A percentile compares a stretch with the other conserved stretches of the same genome.
These are phyloP conservation scores for Diplodia scrobiculata DNA, from an alignment of 2,329 filamentous ascomycete species.

Conservation along the genomic window DNA sequence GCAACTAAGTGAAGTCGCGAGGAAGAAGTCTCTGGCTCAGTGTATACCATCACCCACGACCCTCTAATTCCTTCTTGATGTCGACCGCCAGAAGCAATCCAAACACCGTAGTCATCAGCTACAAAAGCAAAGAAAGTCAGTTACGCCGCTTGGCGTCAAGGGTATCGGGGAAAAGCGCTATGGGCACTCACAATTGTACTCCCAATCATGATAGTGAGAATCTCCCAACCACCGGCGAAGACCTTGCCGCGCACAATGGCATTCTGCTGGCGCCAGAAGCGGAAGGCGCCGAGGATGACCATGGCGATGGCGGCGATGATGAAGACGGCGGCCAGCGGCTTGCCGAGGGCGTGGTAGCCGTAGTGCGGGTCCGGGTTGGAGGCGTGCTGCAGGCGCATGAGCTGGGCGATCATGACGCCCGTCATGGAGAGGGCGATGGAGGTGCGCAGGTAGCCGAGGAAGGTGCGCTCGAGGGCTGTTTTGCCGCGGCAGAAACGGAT, in stretches of 20 bases:
- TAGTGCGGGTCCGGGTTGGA: slow-evolving; percentile 51
- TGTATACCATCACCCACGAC: not conserved
- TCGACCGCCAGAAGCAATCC: slow-evolving; percentile 1
- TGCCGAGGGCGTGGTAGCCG: slow-evolving; percentile 63
- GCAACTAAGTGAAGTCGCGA: too few relatives aligned
- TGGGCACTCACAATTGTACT: slow-evolving; percentile 52
- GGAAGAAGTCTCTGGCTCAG: not conserved
- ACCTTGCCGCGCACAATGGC: slow-evolving; percentile 61
- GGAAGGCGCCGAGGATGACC: slow-evolving; percentile 57
- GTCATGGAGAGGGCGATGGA: slow-evolving; percentile 68
- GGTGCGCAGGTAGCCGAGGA: slow-evolving; percentile 71
- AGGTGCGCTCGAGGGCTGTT: slow-evolving; percentile 72
- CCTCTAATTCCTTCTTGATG: slow-evolving; percentile 16
- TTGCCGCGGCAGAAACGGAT: too few relatives aligned
- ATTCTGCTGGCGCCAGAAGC: slow-evolving; percentile 64
- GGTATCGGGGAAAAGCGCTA: not conserved
- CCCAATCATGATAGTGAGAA: slow-evolving; percentile 53
- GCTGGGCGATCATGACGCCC: slow-evolving; percentile 66
- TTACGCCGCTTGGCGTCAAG: not conserved
- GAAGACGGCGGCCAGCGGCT: slow-evolving; percentile 58
- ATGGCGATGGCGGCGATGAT: slow-evolving; percentile 55
- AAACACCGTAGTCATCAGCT: slow-evolving; percentile 16
- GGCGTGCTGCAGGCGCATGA: slow-evolving; percentile 63
- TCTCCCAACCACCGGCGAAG: slow-evolving; percentile 61
- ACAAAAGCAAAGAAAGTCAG: not conserved